Conservation (phyloP, 495 filamentous ascomycete genomes). For the Annulohypoxylon moriforme region DNA sequence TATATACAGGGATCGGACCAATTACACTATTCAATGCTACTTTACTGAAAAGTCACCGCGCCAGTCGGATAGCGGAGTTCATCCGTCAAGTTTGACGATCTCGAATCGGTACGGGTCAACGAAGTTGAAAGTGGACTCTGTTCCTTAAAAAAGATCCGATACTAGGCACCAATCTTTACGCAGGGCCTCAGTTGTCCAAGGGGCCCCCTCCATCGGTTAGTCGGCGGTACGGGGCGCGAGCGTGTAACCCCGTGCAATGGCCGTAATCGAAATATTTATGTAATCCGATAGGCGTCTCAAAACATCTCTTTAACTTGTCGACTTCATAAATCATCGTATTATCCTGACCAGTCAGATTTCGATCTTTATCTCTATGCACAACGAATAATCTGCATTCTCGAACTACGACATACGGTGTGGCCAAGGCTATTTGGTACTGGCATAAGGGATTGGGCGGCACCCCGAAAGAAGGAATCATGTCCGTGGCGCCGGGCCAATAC, state of each 20-base stretch:
- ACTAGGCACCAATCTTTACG: background rate
- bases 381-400: background rate
- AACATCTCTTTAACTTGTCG: background rate
- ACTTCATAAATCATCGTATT: background rate
- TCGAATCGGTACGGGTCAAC: background rate
- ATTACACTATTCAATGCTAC: background rate
- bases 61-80: background rate
- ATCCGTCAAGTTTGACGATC: background rate
- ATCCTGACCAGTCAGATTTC: background rate
- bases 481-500: slow-evolving; percentile 33
- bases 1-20: background rate
- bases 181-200: background rate
- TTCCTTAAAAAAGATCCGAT: background rate
- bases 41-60: background rate
- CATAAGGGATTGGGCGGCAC: background rate
- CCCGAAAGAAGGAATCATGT: slow-evolving; percentile 19
- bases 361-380: background rate
- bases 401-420: background rate
- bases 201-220: background rate
- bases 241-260: background rate
- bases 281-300: background rate
- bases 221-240: background rate
- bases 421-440: background rate
- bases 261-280: background rate
- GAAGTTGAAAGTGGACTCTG: background rate